Percentiles rank a stretch among this genome's conserved stretches.
Conservation (phyloP, 768 basidiomycete genomes). For the Strobilomyces echinocephalus region DNA sequence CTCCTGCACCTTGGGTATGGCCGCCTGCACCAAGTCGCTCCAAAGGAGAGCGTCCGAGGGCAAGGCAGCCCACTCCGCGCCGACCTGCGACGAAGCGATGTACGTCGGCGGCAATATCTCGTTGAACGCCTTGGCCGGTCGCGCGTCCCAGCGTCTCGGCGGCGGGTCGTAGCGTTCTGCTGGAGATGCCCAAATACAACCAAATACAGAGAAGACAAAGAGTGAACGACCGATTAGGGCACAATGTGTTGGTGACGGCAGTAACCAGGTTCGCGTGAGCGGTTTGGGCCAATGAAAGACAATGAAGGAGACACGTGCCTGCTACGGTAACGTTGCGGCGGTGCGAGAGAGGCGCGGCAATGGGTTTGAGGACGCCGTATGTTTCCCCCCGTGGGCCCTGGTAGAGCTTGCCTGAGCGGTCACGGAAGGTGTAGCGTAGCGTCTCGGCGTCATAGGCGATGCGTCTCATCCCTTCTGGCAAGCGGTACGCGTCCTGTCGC, state of each 20-base stretch:
- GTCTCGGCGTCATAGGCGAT: conserved; percentile 53
- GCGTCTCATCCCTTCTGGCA: conserved; percentile 43
- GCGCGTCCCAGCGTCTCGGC: conserved; percentile 18
- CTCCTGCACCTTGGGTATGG: conserved; percentile 38
- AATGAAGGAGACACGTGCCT: conserved; percentile 6
- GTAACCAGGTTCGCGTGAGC: too few species aligned
- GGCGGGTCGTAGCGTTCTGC: conserved; percentile 26
- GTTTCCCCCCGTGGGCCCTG: conserved; percentile 39
- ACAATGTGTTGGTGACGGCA: too few species aligned
- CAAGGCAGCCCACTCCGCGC: too few species aligned
- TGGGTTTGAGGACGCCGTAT: conserved; percentile 42
- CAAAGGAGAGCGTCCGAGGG: conserved; percentile 10
- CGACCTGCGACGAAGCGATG: conserved; percentile 34
- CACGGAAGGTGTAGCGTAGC: conserved; percentile 46
- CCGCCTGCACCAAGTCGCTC: conserved; percentile 29
- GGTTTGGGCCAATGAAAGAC: too few species aligned
- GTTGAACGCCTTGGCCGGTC: conserved; percentile 37
- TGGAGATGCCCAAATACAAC: too few species aligned
- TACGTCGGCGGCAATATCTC: conserved; percentile 44
- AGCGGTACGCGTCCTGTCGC: conserved; percentile 15
- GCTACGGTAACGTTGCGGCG: conserved; percentile 25
- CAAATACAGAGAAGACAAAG: too few species aligned
- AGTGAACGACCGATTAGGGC: too few species aligned
- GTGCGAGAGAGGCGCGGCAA: conserved; percentile 21
- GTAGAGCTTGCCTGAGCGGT: conserved; percentile 42